Conservation (phyloP, 208 protist species). For the Acanthamoeba castellanii region DNA sequence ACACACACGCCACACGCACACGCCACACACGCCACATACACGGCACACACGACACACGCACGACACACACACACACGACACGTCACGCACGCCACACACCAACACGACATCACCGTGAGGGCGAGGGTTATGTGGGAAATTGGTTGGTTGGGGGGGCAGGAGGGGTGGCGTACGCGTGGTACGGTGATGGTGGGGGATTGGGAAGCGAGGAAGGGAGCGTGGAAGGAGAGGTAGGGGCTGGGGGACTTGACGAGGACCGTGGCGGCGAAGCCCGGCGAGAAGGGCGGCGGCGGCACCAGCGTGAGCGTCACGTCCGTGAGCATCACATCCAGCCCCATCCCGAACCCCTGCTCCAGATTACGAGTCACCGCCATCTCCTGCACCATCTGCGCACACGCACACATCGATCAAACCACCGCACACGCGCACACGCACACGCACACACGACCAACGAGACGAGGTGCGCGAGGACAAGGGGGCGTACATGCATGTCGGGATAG, state of each 20-base stretch:
- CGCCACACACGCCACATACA: no score
- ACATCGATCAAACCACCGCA: no score
- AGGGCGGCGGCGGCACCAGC: background rate
- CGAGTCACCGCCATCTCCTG: background rate
- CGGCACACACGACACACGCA: no score
- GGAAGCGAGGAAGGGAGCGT: background rate
- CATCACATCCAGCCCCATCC: background rate
- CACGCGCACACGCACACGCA: no score
- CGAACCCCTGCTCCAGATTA: background rate
- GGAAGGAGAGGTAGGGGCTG: slow-evolving; percentile 55
- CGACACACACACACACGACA: background rate
- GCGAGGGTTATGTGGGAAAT: background rate
- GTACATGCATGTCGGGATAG: background rate
- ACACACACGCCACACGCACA: no score
- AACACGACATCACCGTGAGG: no score
- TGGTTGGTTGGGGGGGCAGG: background rate
- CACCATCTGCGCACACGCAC: background rate
- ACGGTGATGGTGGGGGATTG: background rate
- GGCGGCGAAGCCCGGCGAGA: background rate
- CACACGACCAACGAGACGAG: no score
- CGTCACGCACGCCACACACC: background rate
- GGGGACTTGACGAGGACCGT: background rate
- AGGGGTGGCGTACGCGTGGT: background rate
- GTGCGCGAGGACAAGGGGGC: no score
- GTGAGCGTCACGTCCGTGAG: background rate